Conservation (phyloP, 495 filamentous ascomycete genomes). For the Aspergillus funiculosus region DNA sequence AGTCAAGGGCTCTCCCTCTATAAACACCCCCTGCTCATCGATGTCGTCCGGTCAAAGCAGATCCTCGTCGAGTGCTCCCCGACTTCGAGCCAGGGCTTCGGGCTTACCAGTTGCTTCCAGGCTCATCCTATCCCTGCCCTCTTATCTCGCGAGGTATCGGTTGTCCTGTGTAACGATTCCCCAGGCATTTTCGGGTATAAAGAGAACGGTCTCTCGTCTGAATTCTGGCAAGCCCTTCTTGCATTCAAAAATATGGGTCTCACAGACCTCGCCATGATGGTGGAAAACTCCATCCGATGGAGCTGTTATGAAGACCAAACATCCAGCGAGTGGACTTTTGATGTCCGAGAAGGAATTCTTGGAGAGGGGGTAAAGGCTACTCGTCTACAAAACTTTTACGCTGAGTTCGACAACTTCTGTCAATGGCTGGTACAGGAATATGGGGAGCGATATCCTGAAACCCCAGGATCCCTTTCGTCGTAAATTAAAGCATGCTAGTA, state of each 20-base stretch:
- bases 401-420: conserved; percentile 85
- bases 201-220: conserved; percentile 70
- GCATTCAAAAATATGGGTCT: conserved; percentile 80
- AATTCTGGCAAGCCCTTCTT: conserved; percentile 89
- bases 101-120: conserved; percentile 69
- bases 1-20: conserved; percentile 83
- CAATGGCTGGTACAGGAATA: conserved; percentile 80
- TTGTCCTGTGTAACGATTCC: conserved; percentile 76
- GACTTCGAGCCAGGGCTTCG: conserved; percentile 76
- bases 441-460: no score
- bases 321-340: conserved; percentile 60
- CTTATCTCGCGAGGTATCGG: conserved; percentile 65
- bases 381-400: conserved; percentile 68
- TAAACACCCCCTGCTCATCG: conserved; percentile 84
- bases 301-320: conserved; percentile 78
- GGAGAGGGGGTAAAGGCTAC: conserved; percentile 68
- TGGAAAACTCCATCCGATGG: conserved; percentile 88
- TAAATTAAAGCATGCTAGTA: no score
- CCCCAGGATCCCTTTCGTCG: no score
- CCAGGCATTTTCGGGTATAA: conserved; percentile 76
- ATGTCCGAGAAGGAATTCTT: conserved; percentile 64
- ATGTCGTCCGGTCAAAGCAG: conserved; percentile 79
- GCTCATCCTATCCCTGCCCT: conserved; percentile 78
- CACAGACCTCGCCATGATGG: conserved; percentile 64
- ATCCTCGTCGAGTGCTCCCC: conserved; percentile 86